Evolutionary conservation across 169 alveolate species (phyloP).

Genomic region (Toxoplasma gondii): DNA sequence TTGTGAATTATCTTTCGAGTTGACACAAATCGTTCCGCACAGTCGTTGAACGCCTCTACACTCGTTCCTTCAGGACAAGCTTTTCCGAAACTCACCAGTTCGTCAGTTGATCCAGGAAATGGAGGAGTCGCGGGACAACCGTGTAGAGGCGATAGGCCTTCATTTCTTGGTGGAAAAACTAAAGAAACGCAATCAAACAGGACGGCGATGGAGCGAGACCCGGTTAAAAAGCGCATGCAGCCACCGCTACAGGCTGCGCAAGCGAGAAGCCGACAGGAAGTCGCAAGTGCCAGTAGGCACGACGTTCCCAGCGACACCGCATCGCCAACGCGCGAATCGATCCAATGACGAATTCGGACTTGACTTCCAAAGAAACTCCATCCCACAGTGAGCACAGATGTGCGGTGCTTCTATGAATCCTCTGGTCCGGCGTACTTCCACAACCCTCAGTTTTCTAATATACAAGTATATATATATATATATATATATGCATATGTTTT

Average conservation of each 20-base stretch:
- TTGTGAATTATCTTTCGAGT: too few relatives aligned
- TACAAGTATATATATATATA: too few relatives aligned
- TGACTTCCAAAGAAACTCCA: too few relatives aligned
- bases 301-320: too few relatives aligned
- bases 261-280: not conserved
- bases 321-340: too few relatives aligned
- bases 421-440: not conserved
- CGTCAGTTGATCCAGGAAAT: conserved; percentile 95
- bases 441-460: not conserved
- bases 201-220: not conserved
- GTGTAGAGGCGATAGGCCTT: conserved; percentile 95
- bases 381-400: too few relatives aligned
- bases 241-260: not conserved
- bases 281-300: not conserved
- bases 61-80: too few relatives aligned
- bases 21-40: too few relatives aligned
- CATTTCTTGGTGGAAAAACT: conserved; percentile 94
- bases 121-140: conserved; percentile 92
- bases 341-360: too few relatives aligned
- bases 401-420: too few relatives aligned
- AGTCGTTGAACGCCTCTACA: too few relatives aligned
- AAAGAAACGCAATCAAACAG: conserved; percentile 43
- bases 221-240: not conserved
- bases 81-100: conserved; percentile 89
- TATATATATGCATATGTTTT: too few relatives aligned